Conservation (phyloP, 108 stramenopile species). For the Cylindrotheca closterium region DNA sequence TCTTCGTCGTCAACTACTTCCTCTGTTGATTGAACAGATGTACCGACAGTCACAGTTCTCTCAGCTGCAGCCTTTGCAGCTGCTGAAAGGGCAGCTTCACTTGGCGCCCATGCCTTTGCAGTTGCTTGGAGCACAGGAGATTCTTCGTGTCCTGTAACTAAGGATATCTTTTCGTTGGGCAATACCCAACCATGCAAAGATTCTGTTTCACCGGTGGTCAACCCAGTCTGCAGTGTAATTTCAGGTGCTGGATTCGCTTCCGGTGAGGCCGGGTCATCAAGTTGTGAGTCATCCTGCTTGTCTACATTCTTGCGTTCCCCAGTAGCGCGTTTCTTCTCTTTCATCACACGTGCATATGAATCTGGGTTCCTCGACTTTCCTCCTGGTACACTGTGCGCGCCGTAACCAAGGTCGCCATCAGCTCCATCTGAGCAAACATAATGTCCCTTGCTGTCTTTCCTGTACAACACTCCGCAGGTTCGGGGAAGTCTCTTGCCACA, state of each 20-base stretch:
- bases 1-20: constrained; percentile 38
- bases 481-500: constrained; percentile 53
- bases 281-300: not conserved
- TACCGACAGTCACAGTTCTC: not conserved
- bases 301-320: constrained; percentile 6
- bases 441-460: constrained; percentile 64
- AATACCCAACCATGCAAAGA: constrained; percentile 63
- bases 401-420: constrained; percentile 84
- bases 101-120: constrained; percentile 80
- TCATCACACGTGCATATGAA: constrained; percentile 46
- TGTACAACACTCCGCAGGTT: constrained; percentile 78
- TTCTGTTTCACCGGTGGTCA: constrained; percentile 11
- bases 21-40: constrained; percentile 8
- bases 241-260: not conserved
- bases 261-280: not conserved
- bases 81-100: constrained; percentile 47
- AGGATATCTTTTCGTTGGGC: constrained; percentile 63
- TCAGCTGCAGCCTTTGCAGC: constrained; percentile 10
- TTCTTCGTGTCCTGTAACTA: constrained; percentile 53
- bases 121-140: constrained; percentile 68
- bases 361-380: constrained; percentile 65
- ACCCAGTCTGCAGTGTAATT: constrained; percentile 18
- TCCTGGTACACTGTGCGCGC: constrained; percentile 82
- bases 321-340: constrained; percentile 32
- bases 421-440: constrained; percentile 69